Base-by-base conservation (phyloP, 1,284 basidiomycete species). In the Ceratorhiza oryzae-sativae region DNA sequence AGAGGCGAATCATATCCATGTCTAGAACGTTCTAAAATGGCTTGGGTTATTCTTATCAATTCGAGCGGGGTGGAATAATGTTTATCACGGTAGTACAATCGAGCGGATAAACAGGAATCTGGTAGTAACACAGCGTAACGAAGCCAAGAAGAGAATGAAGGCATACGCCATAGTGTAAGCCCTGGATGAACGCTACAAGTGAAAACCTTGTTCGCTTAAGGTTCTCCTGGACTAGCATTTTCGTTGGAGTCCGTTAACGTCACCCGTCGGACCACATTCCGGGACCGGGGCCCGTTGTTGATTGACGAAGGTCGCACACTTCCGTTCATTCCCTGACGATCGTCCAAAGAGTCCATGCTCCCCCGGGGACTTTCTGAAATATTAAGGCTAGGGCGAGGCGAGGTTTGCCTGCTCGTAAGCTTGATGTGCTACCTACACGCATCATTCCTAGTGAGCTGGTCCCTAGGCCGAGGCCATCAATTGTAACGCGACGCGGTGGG, bases 321-420 rank as follows among this genome's bases (percentile, higher is more conserved):
- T 3, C 53, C 42, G 27, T 46, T 32, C 36, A 20, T 46, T 34
- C 65, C 53, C 20, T 56, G 53, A 30, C 51, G 65, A 45, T 68
- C 65, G 20, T 68, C 65, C n/a, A 58, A 32, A 36, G 41, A 56
- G 42, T 68, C 65, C 39, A 45, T 68, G 20, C 65, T 68, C 23
- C 41, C 65, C 53, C 53, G 51, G 15, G 65, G 65, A 34, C 65
- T 68, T 30, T 48, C 65, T 46, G 41, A 39, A 27, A 58, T 30
- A 15, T 68, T 41, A 2, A 27, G 51, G 13, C 51, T 51, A 2
- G 41, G 51, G 25, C 65, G 65, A 56, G 65, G 65, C 34, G 65
- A 68, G 25, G 5, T 41, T 45, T 68, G 18, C 51, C 41, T 25
- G 65, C 25, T 32, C 65, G 51, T 9, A 68, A 51, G 39, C 32